Evolutionary conservation across 108 stramenopile species (phyloP), one percentile per base, ranked within the genome.

Genomic region (Cyclotella cryptica): DNA sequence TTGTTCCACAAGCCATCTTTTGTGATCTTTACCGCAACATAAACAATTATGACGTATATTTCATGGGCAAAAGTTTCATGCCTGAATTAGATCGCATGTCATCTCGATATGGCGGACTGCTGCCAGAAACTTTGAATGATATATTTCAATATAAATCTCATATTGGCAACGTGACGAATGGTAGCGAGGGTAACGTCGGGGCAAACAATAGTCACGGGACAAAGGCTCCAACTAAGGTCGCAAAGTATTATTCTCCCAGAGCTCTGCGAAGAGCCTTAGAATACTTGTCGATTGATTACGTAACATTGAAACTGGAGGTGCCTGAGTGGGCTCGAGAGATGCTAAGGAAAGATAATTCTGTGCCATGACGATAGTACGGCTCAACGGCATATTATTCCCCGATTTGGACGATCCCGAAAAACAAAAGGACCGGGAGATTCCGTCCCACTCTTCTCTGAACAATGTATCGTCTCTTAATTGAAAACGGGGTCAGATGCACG

Each of bases 201-300:
- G 55, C 72, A 19, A 45, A 78, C 18, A 57, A 69, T 30, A 45
- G 35, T 14, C 66, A 71, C 28, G 62, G 59, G 44, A 80, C 68
- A 26, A 29, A 77, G 46, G 83, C 81, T 21, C 47, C 82, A 26
- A 42, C 52, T 0, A 74, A 85, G 49, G 86, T 84, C 14, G 24
- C 43, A 0, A 64, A 66, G 10, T 91, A 85, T 72, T 90, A 87
- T 62, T 86, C 88, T n/a, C 71, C 89, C 10, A 47, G 78, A 17
- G 77, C 84, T 21, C 76, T 91, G 22, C 76, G 84, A 41, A 74
- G 77, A 17, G 88, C 81, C 10, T 49, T 91, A 61, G 83, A 91
- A 76, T 89, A 88, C 72, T 60, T 76, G 30, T 78, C 90, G 13
- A 84, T 90, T 22, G 90, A 90, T 77, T 90, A 88, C 62, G 67